These are phyloP conservation scores for Solanum corneliomulleri DNA, from an alignment of 257 asterid species.

Conservation along the genomic window DNA sequence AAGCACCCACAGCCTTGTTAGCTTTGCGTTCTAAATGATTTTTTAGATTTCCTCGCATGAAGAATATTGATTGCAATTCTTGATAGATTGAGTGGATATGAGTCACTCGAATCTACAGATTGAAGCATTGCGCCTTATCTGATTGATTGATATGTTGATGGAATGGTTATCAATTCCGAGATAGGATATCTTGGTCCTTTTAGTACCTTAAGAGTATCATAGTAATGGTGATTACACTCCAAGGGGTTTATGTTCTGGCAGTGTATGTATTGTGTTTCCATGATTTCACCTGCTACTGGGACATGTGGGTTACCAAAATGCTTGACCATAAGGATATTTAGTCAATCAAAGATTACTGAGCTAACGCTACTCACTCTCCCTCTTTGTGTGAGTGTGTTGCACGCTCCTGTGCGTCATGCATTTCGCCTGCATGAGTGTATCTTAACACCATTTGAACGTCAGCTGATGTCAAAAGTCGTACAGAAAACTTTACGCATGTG, in stretches of 20 bases:
- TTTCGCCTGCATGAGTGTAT: background rate
- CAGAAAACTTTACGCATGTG: background rate
- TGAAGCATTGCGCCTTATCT: background rate
- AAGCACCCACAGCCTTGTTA: background rate
- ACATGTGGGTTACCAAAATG: background rate
- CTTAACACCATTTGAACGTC: background rate
- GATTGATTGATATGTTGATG: background rate
- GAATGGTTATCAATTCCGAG: background rate
- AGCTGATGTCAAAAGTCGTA: background rate
- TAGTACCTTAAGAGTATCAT: background rate
- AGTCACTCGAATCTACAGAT: background rate
- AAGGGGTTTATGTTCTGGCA: background rate
- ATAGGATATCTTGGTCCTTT: background rate
- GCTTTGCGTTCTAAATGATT: background rate
- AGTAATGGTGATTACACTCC: background rate
- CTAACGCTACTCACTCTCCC: background rate
- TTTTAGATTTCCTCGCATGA: background rate
- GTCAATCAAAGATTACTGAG: background rate
- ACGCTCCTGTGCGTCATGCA: background rate
- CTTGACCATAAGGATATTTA: background rate
- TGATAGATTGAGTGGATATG: background rate
- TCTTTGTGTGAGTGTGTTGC: background rate
- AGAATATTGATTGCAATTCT: background rate
- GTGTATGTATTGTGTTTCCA: background rate
- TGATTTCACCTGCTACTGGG: background rate